Evolutionary conservation across 1,139 yeast species (phyloP).

Genomic region (Lodderomyces metapsilosis): DNA sequence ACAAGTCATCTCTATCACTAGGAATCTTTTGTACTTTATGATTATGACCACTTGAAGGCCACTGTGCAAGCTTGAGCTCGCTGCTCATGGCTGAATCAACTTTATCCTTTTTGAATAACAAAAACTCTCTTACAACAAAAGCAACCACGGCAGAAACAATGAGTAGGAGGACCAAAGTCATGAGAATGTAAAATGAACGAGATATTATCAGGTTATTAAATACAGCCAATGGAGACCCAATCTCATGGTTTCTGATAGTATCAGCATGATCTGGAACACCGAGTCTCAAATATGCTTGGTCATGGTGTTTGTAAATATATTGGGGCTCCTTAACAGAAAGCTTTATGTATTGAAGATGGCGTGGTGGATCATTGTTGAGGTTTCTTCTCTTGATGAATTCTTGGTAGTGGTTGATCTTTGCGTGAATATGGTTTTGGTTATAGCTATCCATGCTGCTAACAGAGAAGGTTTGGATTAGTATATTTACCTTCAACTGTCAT

Average conservation of each 20-base stretch:
- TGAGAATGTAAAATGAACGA: slow-evolving; percentile 29
- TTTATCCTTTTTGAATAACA: slow-evolving; percentile 7
- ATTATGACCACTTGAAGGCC: background rate
- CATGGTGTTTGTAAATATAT: slow-evolving; percentile 11
- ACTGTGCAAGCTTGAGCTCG: slow-evolving; percentile 1
- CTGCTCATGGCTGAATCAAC: background rate
- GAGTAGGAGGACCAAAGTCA: slow-evolving; percentile 22
- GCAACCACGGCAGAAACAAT: slow-evolving; percentile 22
- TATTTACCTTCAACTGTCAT: no score
- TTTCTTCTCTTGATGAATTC: background rate
- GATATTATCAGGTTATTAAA: slow-evolving; percentile 15
- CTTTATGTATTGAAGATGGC: slow-evolving; percentile 5
- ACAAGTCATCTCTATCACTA: background rate
- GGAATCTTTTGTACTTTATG: background rate
- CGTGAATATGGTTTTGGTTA: background rate
- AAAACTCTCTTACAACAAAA: slow-evolving; percentile 30
- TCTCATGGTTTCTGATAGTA: background rate
- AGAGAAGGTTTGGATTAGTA: no score
- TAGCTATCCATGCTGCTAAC: no score
- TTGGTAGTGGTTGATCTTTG: slow-evolving; percentile 1
- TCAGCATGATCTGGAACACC: slow-evolving; percentile 5
- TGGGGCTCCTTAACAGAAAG: slow-evolving; percentile 9
- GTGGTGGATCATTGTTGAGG: background rate
- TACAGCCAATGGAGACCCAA: slow-evolving; percentile 5
- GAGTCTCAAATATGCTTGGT: slow-evolving; percentile 12